phyloP scores from a whole-genome alignment of 176 grass and related monocot genomes.

The Ensete ventricosum region DNA sequence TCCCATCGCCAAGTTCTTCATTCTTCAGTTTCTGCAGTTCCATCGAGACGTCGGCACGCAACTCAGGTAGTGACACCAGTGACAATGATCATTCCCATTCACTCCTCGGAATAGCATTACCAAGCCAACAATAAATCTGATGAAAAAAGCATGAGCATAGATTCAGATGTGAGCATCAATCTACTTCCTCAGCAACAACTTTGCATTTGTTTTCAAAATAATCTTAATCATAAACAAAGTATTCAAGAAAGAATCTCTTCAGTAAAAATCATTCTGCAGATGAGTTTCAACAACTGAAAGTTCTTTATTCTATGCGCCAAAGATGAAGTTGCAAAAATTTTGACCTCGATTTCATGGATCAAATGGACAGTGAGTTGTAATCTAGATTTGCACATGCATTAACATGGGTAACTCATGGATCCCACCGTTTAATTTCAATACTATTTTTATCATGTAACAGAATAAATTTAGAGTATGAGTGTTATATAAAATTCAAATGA shows the following conservation, averaged over 20 bases:
- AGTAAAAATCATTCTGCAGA: too few relatives aligned
- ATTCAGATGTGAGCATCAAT: background rate
- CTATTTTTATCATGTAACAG: too few relatives aligned
- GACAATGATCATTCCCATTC: slow-evolving; percentile 75
- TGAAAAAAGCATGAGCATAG: background rate
- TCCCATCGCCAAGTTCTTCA: background rate
- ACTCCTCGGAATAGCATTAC: slow-evolving; percentile 70
- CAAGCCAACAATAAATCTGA: slow-evolving; percentile 52
- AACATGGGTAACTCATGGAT: too few relatives aligned
- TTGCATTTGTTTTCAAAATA: too few relatives aligned
- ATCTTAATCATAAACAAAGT: background rate
- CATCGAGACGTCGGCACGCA: slow-evolving; percentile 79
- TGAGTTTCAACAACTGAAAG: too few relatives aligned
- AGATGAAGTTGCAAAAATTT: background rate
- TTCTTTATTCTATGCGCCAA: background rate
- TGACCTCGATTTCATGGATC: background rate
- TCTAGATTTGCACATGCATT: background rate
- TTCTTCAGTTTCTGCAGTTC: slow-evolving; percentile 58
- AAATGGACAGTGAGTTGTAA: background rate
- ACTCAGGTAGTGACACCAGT: slow-evolving; percentile 90
- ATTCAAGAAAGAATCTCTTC: background rate
- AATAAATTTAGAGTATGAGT: too few relatives aligned
- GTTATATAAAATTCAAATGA: too few relatives aligned
- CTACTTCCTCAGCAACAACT: background rate
- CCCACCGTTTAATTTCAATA: too few relatives aligned